phyloP scores from a whole-genome alignment of 2,329 filamentous ascomycete genomes.

The Ophiostoma quercus region DNA sequence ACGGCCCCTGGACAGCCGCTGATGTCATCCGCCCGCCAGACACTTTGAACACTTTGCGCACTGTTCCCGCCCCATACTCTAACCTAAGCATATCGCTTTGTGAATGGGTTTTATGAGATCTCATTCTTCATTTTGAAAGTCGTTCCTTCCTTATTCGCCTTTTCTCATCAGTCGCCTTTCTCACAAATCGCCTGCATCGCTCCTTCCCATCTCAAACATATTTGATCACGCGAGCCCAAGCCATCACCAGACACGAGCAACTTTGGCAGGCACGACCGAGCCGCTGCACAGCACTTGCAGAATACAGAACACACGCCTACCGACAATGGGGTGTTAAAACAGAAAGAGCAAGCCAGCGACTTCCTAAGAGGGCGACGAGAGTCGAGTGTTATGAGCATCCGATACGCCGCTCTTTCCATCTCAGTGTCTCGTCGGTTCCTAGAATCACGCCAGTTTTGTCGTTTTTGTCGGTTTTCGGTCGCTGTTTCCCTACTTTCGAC shows the following conservation, averaged over 20 bases:
- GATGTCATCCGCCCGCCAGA: not conserved
- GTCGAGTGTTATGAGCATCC: not conserved
- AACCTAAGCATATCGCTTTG: not conserved
- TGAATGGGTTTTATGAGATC: not conserved
- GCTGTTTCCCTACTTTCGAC: slow-evolving; percentile 6
- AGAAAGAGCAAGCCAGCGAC: not conserved
- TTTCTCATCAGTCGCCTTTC: not conserved
- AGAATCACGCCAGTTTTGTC: not conserved
- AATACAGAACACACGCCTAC: not conserved
- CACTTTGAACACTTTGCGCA: not conserved
- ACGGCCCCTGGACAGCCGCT: slow-evolving; percentile 10
- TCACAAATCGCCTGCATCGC: not conserved
- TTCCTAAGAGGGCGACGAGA: not conserved
- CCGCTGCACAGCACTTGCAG: not conserved
- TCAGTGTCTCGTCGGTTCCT: not conserved
- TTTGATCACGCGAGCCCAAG: not conserved
- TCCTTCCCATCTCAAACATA: not conserved
- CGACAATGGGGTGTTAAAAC: not conserved
- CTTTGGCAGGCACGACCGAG: not conserved
- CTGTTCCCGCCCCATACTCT: not conserved
- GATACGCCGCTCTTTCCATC: not conserved
- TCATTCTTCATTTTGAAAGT: not conserved
- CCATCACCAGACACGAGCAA: not conserved
- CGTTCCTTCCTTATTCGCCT: not conserved
- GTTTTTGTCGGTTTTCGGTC: not conserved